Conservation (phyloP, 768 basidiomycete species). For the Russula griseocarnosa region DNA sequence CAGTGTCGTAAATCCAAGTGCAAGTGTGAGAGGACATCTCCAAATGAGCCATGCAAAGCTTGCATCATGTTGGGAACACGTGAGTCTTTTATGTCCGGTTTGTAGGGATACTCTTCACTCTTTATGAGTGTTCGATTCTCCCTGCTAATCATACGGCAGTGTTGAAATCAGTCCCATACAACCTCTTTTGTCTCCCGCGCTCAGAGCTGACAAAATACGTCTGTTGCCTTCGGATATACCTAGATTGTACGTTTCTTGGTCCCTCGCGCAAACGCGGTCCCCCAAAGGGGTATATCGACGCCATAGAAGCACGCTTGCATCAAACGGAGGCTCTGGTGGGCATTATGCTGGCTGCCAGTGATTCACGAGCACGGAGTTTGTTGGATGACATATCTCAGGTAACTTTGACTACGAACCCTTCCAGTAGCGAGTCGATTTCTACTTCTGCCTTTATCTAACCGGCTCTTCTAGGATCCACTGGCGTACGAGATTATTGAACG, state of each 20-base stretch:
- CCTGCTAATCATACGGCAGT: not conserved
- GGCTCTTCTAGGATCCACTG: conserved; percentile 55
- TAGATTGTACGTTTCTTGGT: conserved; percentile 75
- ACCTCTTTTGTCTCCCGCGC: conserved; percentile 17
- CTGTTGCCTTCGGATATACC: not conserved
- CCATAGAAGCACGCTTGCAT: conserved; percentile 86
- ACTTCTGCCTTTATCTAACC: not conserved
- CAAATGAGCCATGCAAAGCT: conserved; percentile 66
- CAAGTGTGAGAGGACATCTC: conserved; percentile 69
- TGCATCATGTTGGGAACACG: conserved; percentile 70
- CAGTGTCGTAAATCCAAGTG: conserved; percentile 75
- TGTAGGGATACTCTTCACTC: conserved; percentile 8
- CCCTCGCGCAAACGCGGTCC: conserved; percentile 81
- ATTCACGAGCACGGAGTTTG: conserved; percentile 38
- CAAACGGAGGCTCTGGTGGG: conserved; percentile 89
- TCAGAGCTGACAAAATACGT: conserved; percentile 21
- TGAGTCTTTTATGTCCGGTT: conserved; percentile 37
- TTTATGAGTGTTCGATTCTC: not conserved
- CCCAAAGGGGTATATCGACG: conserved; percentile 93
- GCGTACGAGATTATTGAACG: conserved; percentile 77
- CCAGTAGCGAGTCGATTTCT: not conserved
- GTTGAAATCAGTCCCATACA: not conserved
- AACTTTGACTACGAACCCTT: not conserved
- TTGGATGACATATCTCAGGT: conserved; percentile 40
- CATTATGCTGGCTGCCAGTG: conserved; percentile 58